Percentiles rank a stretch among this genome's conserved stretches.
These are phyloP conservation scores for Phytophthora sp. DNA, from an alignment of 352 stramenopile species.

Conservation along the genomic window DNA sequence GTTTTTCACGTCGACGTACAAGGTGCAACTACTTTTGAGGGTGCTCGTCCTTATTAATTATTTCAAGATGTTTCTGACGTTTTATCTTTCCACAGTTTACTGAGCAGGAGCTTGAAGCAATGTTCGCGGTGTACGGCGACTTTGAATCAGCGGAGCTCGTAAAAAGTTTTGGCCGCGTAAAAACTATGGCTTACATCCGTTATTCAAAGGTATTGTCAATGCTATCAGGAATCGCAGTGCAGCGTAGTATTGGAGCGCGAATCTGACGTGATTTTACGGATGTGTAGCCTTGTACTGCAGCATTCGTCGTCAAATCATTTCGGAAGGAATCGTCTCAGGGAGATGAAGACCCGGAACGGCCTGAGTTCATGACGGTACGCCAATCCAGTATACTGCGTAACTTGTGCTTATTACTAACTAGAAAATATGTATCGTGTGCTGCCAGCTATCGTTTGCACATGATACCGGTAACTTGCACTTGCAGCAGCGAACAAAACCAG, in stretches of 20 bases:
- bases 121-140: constrained; percentile 83
- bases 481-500: constrained; percentile 19
- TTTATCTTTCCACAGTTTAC: constrained; percentile 58
- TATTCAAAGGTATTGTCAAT: constrained; percentile 60
- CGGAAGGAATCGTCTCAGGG: constrained; percentile 43
- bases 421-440: constrained; percentile 4
- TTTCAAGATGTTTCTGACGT: constrained; percentile 1
- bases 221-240: constrained; percentile 3
- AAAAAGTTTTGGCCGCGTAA: constrained; percentile 80
- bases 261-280: constrained; percentile 4
- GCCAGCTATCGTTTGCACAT: constrained; percentile 59
- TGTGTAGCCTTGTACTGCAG: constrained; percentile 53
- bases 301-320: constrained; percentile 66
- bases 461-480: constrained; percentile 19
- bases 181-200: constrained; percentile 86
- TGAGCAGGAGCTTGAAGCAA: constrained; percentile 76
- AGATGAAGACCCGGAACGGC: constrained; percentile 35
- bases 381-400: background rate
- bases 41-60: background rate
- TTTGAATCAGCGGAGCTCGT: constrained; percentile 73
- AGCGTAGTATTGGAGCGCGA: background rate
- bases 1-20: constrained; percentile 78
- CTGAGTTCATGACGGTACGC: constrained; percentile 63
- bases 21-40: constrained; percentile 40
- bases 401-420: constrained; percentile 7